These are phyloP conservation scores for Backusella tarrabulga DNA, from an alignment of 192 early-diverging fungal species.

Conservation along the genomic window DNA sequence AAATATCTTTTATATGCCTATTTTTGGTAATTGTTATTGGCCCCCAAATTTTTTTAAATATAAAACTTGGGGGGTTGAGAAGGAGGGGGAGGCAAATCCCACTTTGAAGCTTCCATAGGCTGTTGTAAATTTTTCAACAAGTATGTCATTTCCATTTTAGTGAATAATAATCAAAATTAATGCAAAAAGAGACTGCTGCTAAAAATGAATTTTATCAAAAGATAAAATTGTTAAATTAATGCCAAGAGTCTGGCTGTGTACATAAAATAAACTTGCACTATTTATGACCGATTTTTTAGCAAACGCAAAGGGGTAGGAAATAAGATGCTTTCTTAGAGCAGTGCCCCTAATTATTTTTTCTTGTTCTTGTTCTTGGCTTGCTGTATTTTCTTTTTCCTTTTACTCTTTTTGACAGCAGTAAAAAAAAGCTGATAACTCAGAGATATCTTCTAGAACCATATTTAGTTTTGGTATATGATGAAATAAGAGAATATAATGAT, in stretches of 20 bases:
- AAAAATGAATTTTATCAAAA: slow-evolving; percentile 3
- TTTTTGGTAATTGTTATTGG: not conserved
- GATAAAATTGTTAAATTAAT: not conserved
- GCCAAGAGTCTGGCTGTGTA: not conserved
- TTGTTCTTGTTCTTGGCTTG: too few species aligned
- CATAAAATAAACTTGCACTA: not conserved
- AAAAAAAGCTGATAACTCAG: not conserved
- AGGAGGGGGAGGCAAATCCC: not conserved
- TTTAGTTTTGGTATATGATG: not conserved
- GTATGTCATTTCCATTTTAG: not conserved
- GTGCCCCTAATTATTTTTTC: not conserved
- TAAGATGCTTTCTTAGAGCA: not conserved
- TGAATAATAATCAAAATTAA: not conserved
- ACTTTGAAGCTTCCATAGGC: not conserved
- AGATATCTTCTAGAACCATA: not conserved
- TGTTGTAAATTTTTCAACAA: too few species aligned
- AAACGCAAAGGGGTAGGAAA: not conserved
- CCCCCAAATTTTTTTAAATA: not conserved
- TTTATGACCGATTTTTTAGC: not conserved
- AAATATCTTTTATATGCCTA: not conserved
- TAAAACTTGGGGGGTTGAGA: not conserved
- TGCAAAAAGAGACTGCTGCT: not conserved
- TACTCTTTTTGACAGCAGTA: not conserved
- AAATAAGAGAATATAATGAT: not conserved
- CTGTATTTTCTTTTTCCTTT: not conserved